Percentiles rank a stretch among this genome's conserved stretches.
Conservation (phyloP, 2,329 filamentous ascomycete species). For the Pseudohalonectria lignicola region DNA sequence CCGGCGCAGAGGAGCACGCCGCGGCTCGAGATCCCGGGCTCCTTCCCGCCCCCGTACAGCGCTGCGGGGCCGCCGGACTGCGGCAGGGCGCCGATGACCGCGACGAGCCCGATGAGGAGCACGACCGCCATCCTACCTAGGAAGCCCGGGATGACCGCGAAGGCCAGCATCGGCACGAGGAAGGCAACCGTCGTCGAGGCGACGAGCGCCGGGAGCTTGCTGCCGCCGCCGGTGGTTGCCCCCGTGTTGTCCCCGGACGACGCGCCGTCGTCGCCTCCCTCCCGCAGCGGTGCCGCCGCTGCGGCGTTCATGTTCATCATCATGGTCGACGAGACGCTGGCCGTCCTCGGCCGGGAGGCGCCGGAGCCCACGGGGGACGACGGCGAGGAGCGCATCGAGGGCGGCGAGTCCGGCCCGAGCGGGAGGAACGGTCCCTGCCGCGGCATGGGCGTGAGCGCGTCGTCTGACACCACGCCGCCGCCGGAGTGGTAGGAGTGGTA, state of each 20-base stretch:
- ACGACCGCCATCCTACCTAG: conserved; percentile 47
- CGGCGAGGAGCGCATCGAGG: conserved; percentile 3
- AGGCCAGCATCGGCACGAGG: conserved; percentile 46
- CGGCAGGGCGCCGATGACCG: no score
- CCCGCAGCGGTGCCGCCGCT: neutral
- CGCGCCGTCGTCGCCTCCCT: neutral
- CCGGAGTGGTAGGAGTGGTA: no score
- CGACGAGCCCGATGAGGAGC: conserved; percentile 35
- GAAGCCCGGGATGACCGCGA: conserved; percentile 45
- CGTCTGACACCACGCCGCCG: no score
- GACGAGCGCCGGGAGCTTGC: conserved; percentile 19
- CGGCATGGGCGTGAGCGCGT: conserved; percentile 13
- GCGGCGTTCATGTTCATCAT: no score
- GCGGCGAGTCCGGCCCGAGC: neutral
- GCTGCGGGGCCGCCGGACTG: no score
- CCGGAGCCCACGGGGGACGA: no score
- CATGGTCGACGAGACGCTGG: neutral
- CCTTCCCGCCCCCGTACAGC: neutral
- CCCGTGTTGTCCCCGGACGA: neutral
- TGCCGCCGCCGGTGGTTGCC: neutral
- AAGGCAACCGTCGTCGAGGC: conserved; percentile 39
- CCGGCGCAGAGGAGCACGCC: conserved; percentile 7
- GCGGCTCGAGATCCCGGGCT: neutral
- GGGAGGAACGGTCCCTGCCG: conserved; percentile 7
- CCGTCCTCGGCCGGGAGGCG: no score